A percentile compares a stretch with the other conserved stretches of the same genome.
Conservation (phyloP, 257 asterid species). For the Gentiana straminea region DNA sequence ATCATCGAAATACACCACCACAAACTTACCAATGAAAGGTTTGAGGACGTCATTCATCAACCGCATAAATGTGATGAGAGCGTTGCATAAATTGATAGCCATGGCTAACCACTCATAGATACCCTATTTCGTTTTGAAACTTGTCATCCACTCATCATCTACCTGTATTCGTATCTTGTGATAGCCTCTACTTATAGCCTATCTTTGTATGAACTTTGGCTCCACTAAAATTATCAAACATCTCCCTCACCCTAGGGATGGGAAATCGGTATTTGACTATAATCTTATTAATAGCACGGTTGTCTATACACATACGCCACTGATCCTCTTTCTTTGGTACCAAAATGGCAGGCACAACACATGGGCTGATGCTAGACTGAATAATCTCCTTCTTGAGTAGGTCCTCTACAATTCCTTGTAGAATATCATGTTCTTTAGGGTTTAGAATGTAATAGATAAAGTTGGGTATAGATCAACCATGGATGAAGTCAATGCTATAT, state of each 20-base stretch:
- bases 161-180: not conserved
- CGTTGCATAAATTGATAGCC: slow-evolving; percentile 3
- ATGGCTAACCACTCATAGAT: not conserved
- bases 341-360: not conserved
- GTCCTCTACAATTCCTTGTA: not conserved
- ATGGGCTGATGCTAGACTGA: not conserved
- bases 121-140: not conserved
- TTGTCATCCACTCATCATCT: slow-evolving; percentile 5
- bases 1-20: not conserved
- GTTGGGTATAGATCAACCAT: no score
- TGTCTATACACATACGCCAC: not conserved
- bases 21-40: not conserved
- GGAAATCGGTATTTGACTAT: slow-evolving; percentile 1
- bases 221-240: not conserved
- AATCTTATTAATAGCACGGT: slow-evolving; percentile 1
- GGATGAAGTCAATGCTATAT: no score
- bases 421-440: not conserved
- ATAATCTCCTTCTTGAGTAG: not conserved
- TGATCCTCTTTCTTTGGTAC: not conserved
- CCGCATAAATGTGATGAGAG: not conserved
- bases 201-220: not conserved
- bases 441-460: no score
- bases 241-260: not conserved
- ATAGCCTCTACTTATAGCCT: not conserved
- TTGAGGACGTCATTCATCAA: slow-evolving; percentile 3